Base-by-base conservation (phyloP, 1,284 basidiomycete genomes). In the Irpex rosettiformis region DNA sequence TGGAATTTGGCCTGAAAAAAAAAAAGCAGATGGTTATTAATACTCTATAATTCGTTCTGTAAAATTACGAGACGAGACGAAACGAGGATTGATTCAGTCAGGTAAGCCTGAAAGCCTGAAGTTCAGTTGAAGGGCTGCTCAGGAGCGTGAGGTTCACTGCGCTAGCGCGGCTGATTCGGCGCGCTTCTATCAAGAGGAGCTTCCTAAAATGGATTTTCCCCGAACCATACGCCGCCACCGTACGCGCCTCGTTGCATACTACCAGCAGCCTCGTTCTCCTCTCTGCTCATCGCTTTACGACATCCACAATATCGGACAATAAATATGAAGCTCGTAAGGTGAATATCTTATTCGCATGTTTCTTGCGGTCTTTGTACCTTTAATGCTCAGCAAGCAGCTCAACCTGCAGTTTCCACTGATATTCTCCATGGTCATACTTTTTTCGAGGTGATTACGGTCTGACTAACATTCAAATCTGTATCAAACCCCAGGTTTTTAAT, bases 401-500 rank as follows among this genome's bases (percentile, higher is more conserved):
- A 56, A 57, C 55, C 57, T 22, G 48, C 56, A 56, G 53, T 61
- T 69, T 51, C 27, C 25, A 51, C 28, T 28, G 25, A 25, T n/a
- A 25, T 29, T 25, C 25, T 51, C 11, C 22, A 28, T 51, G 48
- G 48, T 28, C 48, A 13, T 28, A 8, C 24, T 51, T 22, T n/a
- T n/a, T 51, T 51, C 25, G 48, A 29, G 48, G 48, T 51, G 48
- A 25, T 8, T n/a, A 25, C 18, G 11, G 48, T 51, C 27, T 13
- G 22, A 51, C 48, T 51, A 18, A 51, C 22, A 3, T 27, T 22
- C 10, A n/a, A 7, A 33, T 53, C 24, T 29, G 24, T 24, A 57
- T 33, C 54, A 22, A 30, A 56, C 28, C 52, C 24, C 72, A 96
- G 94, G 74, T 96, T 98, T 78, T 85, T 98, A 82, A 98, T 98